phyloP scores from a whole-genome alignment of 768 basidiomycete species.

The Leccinum barrowsii region DNA sequence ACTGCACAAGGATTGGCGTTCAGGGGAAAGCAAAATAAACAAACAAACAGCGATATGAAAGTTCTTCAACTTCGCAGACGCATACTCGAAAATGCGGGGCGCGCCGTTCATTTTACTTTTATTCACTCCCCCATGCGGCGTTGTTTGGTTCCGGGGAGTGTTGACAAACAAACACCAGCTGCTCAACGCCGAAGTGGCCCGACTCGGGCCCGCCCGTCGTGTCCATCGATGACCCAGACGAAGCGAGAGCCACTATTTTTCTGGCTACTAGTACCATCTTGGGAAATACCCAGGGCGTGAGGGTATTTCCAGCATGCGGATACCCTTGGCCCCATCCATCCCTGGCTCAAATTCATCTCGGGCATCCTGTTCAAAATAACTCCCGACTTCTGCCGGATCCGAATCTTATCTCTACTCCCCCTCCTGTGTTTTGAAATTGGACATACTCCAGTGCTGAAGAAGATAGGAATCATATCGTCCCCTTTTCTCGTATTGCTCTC shows the following conservation, averaged over 20 bases:
- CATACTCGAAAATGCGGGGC: slow-evolving; percentile 1
- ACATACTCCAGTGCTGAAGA: slow-evolving; percentile 9
- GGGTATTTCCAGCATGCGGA: background rate
- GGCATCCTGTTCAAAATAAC: slow-evolving; percentile 3
- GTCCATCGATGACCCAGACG: background rate
- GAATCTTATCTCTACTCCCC: slow-evolving; percentile 21
- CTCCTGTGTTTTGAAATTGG: slow-evolving; percentile 14
- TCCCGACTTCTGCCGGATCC: slow-evolving; percentile 16
- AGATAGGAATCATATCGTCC: slow-evolving; percentile 13
- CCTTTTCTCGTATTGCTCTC: slow-evolving; percentile 2
- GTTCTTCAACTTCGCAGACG: slow-evolving; percentile 10
- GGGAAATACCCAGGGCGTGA: background rate
- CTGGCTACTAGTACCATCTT: background rate
- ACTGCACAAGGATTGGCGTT: slow-evolving; percentile 14
- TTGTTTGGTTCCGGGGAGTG: slow-evolving; percentile 15
- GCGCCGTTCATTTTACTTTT: background rate
- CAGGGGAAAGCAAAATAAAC: background rate
- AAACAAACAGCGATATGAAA: slow-evolving; percentile 2
- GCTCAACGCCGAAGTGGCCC: background rate
- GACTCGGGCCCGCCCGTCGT: background rate
- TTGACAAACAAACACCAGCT: slow-evolving; percentile 10
- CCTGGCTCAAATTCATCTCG: background rate
- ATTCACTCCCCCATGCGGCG: slow-evolving; percentile 4
- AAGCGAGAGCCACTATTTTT: background rate
- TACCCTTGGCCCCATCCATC: slow-evolving; percentile 22